These are phyloP conservation scores for Nicotiana paniculata DNA, from an alignment of 257 asterid genomes.

Conservation along the genomic window DNA sequence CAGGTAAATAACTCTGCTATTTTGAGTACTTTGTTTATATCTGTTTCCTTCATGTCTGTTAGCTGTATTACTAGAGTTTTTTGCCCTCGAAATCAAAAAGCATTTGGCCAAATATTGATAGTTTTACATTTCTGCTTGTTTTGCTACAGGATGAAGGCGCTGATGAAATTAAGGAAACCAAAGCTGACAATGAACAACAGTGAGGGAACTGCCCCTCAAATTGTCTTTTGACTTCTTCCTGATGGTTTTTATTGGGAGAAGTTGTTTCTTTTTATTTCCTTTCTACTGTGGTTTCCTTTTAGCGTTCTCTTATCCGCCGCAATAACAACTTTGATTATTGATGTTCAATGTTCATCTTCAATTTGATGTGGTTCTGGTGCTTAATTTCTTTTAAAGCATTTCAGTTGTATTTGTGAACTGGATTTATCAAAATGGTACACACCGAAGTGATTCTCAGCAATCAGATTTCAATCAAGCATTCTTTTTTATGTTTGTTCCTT, in stretches of 20 bases:
- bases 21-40: not conserved
- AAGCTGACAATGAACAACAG: conserved; percentile 35
- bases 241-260: conserved; percentile 16
- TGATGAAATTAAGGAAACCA: conserved; percentile 46
- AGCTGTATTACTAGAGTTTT: not conserved
- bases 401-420: conserved; percentile 2
- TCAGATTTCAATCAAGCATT: not conserved
- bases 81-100: not conserved
- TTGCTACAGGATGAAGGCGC: conserved; percentile 43
- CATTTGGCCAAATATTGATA: too few species aligned
- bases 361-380: not conserved
- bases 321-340: conserved; percentile 1
- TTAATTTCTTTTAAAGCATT: not conserved
- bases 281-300: conserved; percentile 8
- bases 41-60: not conserved
- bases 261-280: conserved; percentile 17
- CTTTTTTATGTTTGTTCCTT: not conserved
- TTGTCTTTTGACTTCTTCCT: conserved; percentile 10
- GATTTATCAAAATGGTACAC: not conserved
- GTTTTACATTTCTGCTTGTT: not conserved
- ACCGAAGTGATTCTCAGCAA: not conserved
- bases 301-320: conserved; percentile 6
- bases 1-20: conserved; percentile 26
- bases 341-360: conserved; percentile 8
- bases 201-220: conserved; percentile 16